phyloP scores from a whole-genome alignment of 2,329 filamentous ascomycete species.

The Phaeosphaeria sp. region DNA sequence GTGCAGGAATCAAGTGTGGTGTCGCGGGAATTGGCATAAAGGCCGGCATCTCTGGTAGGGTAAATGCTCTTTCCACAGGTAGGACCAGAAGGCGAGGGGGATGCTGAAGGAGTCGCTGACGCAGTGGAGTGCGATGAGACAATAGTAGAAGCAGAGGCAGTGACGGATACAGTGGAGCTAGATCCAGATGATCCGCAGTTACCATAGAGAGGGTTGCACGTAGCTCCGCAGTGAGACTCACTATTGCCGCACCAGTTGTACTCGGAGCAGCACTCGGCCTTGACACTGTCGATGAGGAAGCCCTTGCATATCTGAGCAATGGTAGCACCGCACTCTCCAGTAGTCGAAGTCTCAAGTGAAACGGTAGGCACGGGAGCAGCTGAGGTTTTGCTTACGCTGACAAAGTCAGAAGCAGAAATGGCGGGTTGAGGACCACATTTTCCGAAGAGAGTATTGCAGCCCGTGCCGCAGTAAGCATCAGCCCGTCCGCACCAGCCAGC shows the following conservation, averaged over 20 bases:
- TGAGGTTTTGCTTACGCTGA: slow-evolving; percentile 3
- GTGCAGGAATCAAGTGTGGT: not conserved
- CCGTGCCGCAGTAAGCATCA: slow-evolving; percentile 30
- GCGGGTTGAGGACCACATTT: slow-evolving; percentile 16
- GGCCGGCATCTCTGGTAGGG: not conserved
- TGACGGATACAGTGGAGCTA: slow-evolving; percentile 6
- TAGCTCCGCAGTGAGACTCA: slow-evolving; percentile 17
- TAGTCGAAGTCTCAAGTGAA: slow-evolving; percentile 10
- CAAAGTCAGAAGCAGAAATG: not conserved
- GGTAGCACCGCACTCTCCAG: slow-evolving; percentile 14
- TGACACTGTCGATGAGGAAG: slow-evolving; percentile 26
- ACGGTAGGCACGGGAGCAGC: slow-evolving; percentile 5
- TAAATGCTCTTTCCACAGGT: not conserved
- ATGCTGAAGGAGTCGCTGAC: not conserved
- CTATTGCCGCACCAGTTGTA: slow-evolving; percentile 50
- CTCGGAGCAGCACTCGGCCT: slow-evolving; percentile 50
- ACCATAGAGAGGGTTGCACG: slow-evolving; percentile 34
- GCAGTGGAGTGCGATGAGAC: slow-evolving; percentile 4
- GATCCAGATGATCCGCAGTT: slow-evolving; percentile 21
- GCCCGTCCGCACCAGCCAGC: slow-evolving; percentile 48
- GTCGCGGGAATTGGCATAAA: not conserved
- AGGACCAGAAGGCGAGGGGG: not conserved
- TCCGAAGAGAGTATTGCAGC: slow-evolving; percentile 27
- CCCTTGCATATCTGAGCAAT: slow-evolving; percentile 28
- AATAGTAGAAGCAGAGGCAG: slow-evolving; percentile 7